Percentiles rank a stretch among this genome's conserved stretches.
Conservation (phyloP, 2,329 filamentous ascomycete species). For the Hymenoscyphus linearis region DNA sequence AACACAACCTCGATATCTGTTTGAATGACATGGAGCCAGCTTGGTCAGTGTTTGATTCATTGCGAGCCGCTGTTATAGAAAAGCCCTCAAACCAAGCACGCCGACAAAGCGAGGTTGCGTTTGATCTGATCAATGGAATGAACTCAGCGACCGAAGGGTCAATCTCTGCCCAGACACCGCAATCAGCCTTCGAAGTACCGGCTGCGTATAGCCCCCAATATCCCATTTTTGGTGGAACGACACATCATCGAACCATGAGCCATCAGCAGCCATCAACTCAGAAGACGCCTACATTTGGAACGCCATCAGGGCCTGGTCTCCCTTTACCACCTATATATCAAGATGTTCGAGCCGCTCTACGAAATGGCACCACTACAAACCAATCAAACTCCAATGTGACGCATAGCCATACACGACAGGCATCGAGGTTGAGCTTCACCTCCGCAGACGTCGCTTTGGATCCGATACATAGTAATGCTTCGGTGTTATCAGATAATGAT, state of each 20-base stretch:
- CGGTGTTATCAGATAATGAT: slow-evolving; percentile 26
- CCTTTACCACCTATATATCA: slow-evolving; percentile 19
- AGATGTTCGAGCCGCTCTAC: slow-evolving; percentile 16
- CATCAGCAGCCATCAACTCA: slow-evolving; percentile 9
- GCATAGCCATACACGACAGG: not conserved
- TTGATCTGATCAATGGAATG: slow-evolving; percentile 25
- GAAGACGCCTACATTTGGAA: slow-evolving; percentile 16
- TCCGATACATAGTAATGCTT: slow-evolving; percentile 19
- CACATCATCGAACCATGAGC: slow-evolving; percentile 11
- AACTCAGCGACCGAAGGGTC: slow-evolving; percentile 22
- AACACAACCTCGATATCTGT: slow-evolving; percentile 26
- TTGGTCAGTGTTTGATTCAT: slow-evolving; percentile 27
- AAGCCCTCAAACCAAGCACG: slow-evolving; percentile 13
- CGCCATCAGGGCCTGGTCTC: slow-evolving; percentile 16
- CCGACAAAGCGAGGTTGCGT: slow-evolving; percentile 27
- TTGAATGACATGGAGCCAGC: slow-evolving; percentile 26
- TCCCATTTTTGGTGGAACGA: slow-evolving; percentile 9
- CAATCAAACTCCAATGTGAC: not conserved
- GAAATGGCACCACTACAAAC: not conserved
- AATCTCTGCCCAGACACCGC: slow-evolving; percentile 23
- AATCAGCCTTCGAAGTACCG: slow-evolving; percentile 22
- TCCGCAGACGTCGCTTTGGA: slow-evolving; percentile 2
- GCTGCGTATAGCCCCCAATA: slow-evolving; percentile 21
- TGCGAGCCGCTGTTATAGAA: slow-evolving; percentile 18
- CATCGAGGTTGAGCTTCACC: slow-evolving; percentile 3